A percentile compares a stretch with the other conserved stretches of the same genome.
Evolutionary conservation across 805 yeast species (phyloP).

Genomic region (Metschnikowia continentalis): DNA sequence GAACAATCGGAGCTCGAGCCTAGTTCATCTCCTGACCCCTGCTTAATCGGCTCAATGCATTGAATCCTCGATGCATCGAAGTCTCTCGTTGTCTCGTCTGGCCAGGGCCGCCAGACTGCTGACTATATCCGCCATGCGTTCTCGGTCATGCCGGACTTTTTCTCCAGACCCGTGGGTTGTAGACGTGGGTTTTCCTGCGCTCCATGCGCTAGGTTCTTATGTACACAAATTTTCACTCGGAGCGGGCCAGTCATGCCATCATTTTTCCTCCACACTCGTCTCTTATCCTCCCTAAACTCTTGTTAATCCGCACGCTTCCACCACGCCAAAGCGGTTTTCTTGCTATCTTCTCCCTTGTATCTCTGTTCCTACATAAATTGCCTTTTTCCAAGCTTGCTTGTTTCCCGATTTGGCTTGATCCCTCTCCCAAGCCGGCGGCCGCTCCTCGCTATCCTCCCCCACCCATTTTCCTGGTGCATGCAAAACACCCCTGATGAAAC

Average conservation of each 20-base stretch:
- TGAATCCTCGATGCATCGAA: not conserved
- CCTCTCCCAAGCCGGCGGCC: not conserved
- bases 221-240: slow-evolving; percentile 2
- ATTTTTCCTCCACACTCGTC: slow-evolving; percentile 5
- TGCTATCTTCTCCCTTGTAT: not conserved
- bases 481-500: not conserved
- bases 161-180: slow-evolving; percentile 2
- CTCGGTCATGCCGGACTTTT: slow-evolving; percentile 1
- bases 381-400: not conserved
- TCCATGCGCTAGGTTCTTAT: not conserved
- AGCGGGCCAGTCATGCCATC: not conserved
- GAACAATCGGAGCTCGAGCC: not conserved
- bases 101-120: not conserved
- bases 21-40: not conserved
- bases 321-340: not conserved
- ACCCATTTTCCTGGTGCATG: not conserved
- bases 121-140: not conserved
- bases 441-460: not conserved
- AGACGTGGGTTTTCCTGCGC: slow-evolving; percentile 1
- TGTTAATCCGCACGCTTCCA: not conserved
- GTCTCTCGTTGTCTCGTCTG: too few relatives aligned
- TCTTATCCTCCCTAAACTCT: not conserved
- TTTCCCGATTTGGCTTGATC: not conserved
- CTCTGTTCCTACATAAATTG: not conserved
- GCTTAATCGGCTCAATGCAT: not conserved